Percentiles rank a stretch among this genome's conserved stretches.
These are phyloP conservation scores for Pseudotsuga menziesii DNA, from an alignment of 75 land plant species.

Conservation along the genomic window DNA sequence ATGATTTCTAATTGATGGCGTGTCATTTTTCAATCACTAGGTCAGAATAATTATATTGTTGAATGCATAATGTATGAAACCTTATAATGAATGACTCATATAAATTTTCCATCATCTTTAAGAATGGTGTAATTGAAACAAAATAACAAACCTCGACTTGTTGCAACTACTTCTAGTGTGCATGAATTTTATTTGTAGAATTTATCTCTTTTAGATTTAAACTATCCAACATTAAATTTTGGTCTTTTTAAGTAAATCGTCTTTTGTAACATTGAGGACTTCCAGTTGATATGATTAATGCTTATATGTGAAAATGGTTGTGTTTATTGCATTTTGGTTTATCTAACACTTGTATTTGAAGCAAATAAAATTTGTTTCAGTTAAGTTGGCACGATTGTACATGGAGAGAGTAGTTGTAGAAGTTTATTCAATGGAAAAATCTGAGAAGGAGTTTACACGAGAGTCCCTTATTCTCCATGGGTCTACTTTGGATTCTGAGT, in stretches of 20 bases:
- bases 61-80: neutral
- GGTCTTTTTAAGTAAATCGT: neutral
- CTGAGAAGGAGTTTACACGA: slow-evolving; percentile 17
- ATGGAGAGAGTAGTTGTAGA: slow-evolving; percentile 55
- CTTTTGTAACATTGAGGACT: neutral
- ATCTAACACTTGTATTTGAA: neutral
- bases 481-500: slow-evolving; percentile 78
- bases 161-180: neutral
- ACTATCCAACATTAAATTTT: neutral
- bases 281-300: too few relatives aligned
- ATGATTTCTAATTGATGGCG: too few relatives aligned
- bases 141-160: neutral
- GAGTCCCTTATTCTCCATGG: slow-evolving; percentile 61
- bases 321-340: neutral
- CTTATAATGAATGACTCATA: too few relatives aligned
- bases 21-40: too few relatives aligned
- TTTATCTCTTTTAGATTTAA: neutral
- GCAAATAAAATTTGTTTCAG: slow-evolving; percentile 79
- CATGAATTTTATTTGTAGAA: neutral
- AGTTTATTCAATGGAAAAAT: slow-evolving; percentile 6
- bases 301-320: neutral
- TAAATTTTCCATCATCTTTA: too few relatives aligned
- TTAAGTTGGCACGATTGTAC: slow-evolving; percentile 69
- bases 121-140: too few relatives aligned
- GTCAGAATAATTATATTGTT: neutral